phyloP scores from a whole-genome alignment of 768 basidiomycete genomes.

The Kwoniella sp. region DNA sequence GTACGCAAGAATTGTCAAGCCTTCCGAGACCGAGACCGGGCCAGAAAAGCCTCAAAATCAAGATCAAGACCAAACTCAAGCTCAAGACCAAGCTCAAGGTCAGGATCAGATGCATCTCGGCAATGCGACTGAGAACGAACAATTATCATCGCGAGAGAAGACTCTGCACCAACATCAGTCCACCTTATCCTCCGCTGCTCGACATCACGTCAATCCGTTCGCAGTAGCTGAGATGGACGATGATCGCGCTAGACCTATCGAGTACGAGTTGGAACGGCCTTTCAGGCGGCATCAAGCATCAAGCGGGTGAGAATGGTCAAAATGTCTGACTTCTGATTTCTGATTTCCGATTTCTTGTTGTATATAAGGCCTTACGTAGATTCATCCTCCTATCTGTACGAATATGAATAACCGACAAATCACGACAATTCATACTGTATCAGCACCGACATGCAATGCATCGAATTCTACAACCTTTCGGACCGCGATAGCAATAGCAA shows the following conservation, averaged over 20 bases:
- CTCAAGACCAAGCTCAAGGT: not conserved
- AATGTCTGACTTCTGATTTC: no score
- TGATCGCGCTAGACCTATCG: not conserved
- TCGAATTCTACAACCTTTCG: no score
- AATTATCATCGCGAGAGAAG: no score
- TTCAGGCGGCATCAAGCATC: not conserved
- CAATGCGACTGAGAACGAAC: no score
- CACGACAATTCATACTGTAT: no score
- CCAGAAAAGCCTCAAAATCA: not conserved
- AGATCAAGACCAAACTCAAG: not conserved
- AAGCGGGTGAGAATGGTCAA: not conserved
- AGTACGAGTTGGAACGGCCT: not conserved
- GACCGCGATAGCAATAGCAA: not conserved
- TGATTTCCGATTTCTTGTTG: no score
- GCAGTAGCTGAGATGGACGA: not conserved
- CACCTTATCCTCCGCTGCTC: no score
- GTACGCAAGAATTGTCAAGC: slow-evolving; percentile 33
- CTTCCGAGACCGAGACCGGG: not conserved
- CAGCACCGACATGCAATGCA: no score
- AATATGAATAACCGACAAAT: no score
- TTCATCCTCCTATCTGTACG: no score
- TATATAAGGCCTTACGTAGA: no score
- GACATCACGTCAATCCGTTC: not conserved
- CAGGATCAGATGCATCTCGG: not conserved
- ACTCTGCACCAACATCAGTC: no score